A percentile compares a stretch with the other conserved stretches of the same genome.
These are phyloP conservation scores for Paracamarosporium sp. DNA, from an alignment of 2,329 filamentous ascomycete species.

Conservation along the genomic window DNA sequence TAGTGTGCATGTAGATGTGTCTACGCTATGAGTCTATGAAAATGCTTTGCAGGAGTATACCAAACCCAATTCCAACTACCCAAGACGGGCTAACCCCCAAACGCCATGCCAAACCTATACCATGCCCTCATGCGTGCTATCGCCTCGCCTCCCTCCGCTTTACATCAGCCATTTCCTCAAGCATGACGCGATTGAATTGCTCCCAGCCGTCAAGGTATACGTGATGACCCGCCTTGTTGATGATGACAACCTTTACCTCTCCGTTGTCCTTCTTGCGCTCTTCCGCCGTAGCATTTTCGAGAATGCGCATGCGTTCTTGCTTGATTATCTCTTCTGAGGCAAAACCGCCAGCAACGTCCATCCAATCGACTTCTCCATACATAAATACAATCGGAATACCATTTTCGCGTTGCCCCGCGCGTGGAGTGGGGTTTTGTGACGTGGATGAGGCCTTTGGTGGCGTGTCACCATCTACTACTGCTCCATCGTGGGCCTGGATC, in stretches of 20 bases:
- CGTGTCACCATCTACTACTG: constrained; percentile 32
- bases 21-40: background rate
- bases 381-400: constrained; percentile 88
- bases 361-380: constrained; percentile 99
- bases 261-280: constrained; percentile 78
- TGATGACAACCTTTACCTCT: constrained; percentile 79
- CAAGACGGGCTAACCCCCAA: constrained; percentile 4
- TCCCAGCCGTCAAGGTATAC: constrained; percentile 74
- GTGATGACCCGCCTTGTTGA: constrained; percentile 75
- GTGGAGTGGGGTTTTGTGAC: constrained; percentile 9
- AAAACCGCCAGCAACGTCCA: constrained; percentile 88
- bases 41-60: background rate
- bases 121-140: background rate
- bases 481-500: constrained; percentile 38
- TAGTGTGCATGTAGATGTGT: no score
- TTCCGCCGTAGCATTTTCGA: constrained; percentile 69
- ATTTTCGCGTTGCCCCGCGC: constrained; percentile 55
- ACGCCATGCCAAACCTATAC: constrained; percentile 7
- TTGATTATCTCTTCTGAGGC: constrained; percentile 82
- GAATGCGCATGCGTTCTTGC: constrained; percentile 65
- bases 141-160: constrained; percentile 44
- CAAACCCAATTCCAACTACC: background rate
- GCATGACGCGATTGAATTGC: constrained; percentile 71
- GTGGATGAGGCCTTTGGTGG: constrained; percentile 20
- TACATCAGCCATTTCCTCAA: constrained; percentile 71